Conservation (phyloP, 1,284 basidiomycete species). For the Chiua sp. region DNA sequence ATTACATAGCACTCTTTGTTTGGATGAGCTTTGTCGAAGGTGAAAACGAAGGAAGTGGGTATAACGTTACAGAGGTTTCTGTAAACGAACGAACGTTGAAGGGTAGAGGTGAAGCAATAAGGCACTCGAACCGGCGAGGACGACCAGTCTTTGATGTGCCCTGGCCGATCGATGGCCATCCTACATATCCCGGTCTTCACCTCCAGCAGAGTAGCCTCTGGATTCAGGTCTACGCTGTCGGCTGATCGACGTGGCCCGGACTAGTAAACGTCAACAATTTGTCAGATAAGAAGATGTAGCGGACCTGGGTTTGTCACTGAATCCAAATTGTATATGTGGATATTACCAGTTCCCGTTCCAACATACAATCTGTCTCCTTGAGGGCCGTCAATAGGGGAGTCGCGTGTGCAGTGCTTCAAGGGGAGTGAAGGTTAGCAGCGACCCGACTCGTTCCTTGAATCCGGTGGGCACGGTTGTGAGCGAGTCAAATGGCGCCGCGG, state of each 20-base stretch:
- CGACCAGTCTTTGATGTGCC: conserved; percentile 83
- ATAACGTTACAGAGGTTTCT: conserved; percentile 71
- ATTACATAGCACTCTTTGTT: conserved; percentile 82
- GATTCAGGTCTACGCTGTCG: conserved; percentile 36
- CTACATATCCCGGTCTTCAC: conserved; percentile 69
- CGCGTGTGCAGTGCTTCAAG: conserved; percentile 16
- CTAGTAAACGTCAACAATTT: conserved; percentile 2
- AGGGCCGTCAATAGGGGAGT: conserved; percentile 6
- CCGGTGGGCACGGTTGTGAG: conserved; percentile 46
- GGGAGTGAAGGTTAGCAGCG: conserved; percentile 37
- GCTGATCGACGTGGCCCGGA: conserved; percentile 14
- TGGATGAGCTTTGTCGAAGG: conserved; percentile 74
- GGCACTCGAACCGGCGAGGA: conserved; percentile 72
- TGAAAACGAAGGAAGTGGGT: conserved; percentile 67
- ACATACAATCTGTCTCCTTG: conserved; percentile 79
- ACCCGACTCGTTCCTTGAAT: conserved; percentile 54
- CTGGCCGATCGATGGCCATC: conserved; percentile 85
- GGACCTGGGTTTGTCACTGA: conserved; percentile 43
- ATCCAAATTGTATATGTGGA: conserved; percentile 69
- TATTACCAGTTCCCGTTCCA: conserved; percentile 72
- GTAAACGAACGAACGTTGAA: conserved; percentile 8
- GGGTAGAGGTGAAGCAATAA: conserved; percentile 21
- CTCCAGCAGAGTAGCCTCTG: conserved; percentile 58
- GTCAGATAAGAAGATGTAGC: conserved; percentile 6
- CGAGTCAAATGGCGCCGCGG: conserved; percentile 44